A percentile compares a stretch with the other conserved stretches of the same genome.
Evolutionary conservation across 2,329 filamentous ascomycete genomes (phyloP).

Genomic region (Alternaria gaisen): DNA sequence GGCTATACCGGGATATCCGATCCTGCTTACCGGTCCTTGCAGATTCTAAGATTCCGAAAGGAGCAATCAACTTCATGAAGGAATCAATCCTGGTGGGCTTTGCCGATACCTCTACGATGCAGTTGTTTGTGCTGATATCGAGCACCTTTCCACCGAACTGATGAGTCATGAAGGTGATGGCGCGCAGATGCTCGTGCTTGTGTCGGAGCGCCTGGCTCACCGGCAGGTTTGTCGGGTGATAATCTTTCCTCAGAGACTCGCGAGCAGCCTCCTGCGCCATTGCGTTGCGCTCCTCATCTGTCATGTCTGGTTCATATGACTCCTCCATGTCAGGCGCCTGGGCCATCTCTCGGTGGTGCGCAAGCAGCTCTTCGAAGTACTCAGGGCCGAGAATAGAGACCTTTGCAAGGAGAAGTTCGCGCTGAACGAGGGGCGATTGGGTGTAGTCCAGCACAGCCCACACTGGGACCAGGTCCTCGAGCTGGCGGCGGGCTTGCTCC

Average conservation of each 20-base stretch:
- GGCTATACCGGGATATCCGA: conserved; percentile 10
- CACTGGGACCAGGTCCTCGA: conserved; percentile 96
- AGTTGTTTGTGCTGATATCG: conserved; percentile 98
- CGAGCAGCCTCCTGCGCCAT: conserved; percentile 49
- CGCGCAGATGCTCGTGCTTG: conserved; percentile 97
- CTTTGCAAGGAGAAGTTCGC: conserved; percentile 94
- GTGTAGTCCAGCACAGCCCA: conserved; percentile 99
- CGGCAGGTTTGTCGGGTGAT: conserved; percentile 87
- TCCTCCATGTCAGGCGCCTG: conserved; percentile 52
- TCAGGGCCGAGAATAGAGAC: conserved; percentile 96
- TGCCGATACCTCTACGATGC: conserved; percentile 95
- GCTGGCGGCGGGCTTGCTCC: conserved; percentile 92
- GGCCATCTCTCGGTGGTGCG: conserved; percentile 93
- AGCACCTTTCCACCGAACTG: conserved; percentile 98
- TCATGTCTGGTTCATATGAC: conserved; percentile 34
- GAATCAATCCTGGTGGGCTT: conserved; percentile 95
- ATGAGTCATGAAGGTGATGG: conserved; percentile 94
- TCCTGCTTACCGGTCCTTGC: conserved; percentile 76
- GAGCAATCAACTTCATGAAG: conserved; percentile 93
- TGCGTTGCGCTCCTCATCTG: conserved; percentile 43
- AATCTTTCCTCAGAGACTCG: conserved; percentile 67
- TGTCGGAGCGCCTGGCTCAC: conserved; percentile 89
- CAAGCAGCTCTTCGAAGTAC: conserved; percentile 96
- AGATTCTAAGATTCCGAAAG: conserved; percentile 96
- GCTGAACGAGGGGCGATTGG: conserved; percentile 88